Evolutionary conservation across 2,329 filamentous ascomycete species (phyloP), one percentile per base, ranked within the genome.

Genomic region (Akanthomyces muscarius): DNA sequence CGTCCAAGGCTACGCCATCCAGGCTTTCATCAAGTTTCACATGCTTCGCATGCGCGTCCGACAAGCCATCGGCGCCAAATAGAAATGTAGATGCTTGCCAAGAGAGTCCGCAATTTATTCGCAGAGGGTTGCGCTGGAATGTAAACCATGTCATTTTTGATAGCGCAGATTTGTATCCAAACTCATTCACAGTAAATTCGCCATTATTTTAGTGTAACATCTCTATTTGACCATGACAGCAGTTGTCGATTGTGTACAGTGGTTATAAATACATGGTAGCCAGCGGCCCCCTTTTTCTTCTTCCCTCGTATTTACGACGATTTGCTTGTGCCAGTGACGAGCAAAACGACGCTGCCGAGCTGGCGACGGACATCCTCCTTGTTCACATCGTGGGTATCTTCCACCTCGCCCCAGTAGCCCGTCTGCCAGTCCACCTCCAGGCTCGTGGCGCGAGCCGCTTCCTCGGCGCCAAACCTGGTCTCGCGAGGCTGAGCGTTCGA

Each of bases 321-420:
- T 66, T 71, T 72, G 47, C 76, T 74, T 7, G 75, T 80, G 1
- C 89, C 89, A 62, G 86, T 88, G 11, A 97, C 89, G 56, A 98
- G 78, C 71, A 98, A 73, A 18, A 97, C 83, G 13, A 92, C 90
- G 73, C 92, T 96, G 16, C 94, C 95, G 64, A 98, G 78, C 78
- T 98, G 95, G 70, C 94, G 84, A 72, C 86, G 85, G 67, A 98
- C 69, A 75, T 99, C 95, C 76, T 96, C 94, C 75, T 88, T 90
- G 70, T 96, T 90, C 1, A 99, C 95, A 80, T 99, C 95, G 77
- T 99, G 95, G 33, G 93, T 97, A 76, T 99, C 93, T 75, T 99
- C 95, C 0, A 99, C 95, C 80, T 97, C 93, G 10, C 95, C 95
- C 94, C 95, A 98, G 76, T 90, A 88, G 33, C 84, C 80, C 1